These are phyloP conservation scores for Aspergillus bridgeri DNA, from an alignment of 495 filamentous ascomycete species.

Conservation along the genomic window DNA sequence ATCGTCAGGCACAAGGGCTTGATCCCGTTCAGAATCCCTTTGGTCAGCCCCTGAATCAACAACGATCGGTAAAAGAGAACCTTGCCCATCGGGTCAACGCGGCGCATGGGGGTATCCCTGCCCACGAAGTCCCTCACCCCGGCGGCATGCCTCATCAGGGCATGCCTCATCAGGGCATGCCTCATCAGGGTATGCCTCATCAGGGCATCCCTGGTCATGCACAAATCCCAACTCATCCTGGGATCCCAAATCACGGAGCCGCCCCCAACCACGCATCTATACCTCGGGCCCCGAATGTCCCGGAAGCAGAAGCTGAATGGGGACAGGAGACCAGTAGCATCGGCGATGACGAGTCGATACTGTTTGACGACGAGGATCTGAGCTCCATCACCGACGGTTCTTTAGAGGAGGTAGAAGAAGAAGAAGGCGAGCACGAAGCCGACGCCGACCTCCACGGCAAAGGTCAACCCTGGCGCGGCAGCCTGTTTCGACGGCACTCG, in stretches of 20 bases:
- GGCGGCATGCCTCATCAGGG: too few species aligned
- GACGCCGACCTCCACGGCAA: not conserved
- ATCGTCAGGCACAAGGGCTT: conserved; percentile 6
- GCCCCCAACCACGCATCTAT: not conserved
- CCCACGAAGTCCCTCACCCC: too few species aligned
- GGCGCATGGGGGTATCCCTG: not conserved
- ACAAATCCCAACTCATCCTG: not conserved
- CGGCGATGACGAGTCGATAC: conserved; percentile 15
- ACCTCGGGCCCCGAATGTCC: not conserved
- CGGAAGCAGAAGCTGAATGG: conserved; percentile 13
- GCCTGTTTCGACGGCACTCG: conserved; percentile 17
- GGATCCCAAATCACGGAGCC: not conserved
- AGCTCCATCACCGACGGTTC: conserved; percentile 14
- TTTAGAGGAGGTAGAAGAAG: conserved; percentile 4
- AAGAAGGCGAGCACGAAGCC: not conserved
- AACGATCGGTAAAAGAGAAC: not conserved
- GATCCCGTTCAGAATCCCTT: not conserved
- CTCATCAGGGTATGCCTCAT: not conserved
- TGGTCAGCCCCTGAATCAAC: not conserved
- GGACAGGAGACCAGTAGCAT: conserved; percentile 15
- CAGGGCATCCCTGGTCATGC: not conserved
- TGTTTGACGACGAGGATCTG: conserved; percentile 9
- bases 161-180: not conserved
- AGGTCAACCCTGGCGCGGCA: conserved; percentile 13
- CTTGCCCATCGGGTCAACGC: not conserved